Base-by-base conservation (phyloP, 805 yeast species). In the Kodamaea hsintzibuensis region DNA sequence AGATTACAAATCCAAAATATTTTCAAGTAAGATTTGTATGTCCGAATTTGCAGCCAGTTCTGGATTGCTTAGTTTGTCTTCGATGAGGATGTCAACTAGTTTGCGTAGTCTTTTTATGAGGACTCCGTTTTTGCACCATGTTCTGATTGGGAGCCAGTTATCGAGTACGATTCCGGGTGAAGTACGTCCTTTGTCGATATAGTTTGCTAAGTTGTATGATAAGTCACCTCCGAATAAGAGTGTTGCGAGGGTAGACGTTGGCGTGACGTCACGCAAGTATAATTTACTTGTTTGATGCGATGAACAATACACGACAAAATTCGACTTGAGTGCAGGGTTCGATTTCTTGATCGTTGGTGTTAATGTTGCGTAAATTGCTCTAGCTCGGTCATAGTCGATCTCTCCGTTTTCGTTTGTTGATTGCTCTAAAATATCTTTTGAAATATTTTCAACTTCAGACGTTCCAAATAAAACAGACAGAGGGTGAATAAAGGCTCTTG, bases 41-140 rank as follows among this genome's bases (percentile, higher is more conserved):
- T 56, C 57, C 14, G 42, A 12, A 33, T 54, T 51, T 18, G 49
- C 43, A 14, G 44, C 48, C 44, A 49, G 51, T 35, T 18, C 54
- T 1, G 74, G 76, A 47, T 60, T 57, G 0, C 71, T 83, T 45
- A 92, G 73, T 58, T 83, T 83, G 18, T 77, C 78, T 43, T 82
- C 86, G 52, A 93, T 81, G 0, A 88, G 82, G 16, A 77, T 73
- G 63, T 91, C 96, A 33, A 93, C 68, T 47, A 90, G 66, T 9
- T 70, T 63, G 61, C 96, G 74, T 53, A 93, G 70, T 55, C 86
- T 83, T 54, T 89, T 88, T 30, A 92, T 79, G 47, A 93, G 72
- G 1, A 93, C 96, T 1, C 92, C 98, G 62, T 92, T 90, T 59
- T 95, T 89, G 58, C 96, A 88, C 98, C 98, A 93, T 0, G 97